phyloP scores from a whole-genome alignment of 768 basidiomycete species.

The Cystofilobasidium ferigula region DNA sequence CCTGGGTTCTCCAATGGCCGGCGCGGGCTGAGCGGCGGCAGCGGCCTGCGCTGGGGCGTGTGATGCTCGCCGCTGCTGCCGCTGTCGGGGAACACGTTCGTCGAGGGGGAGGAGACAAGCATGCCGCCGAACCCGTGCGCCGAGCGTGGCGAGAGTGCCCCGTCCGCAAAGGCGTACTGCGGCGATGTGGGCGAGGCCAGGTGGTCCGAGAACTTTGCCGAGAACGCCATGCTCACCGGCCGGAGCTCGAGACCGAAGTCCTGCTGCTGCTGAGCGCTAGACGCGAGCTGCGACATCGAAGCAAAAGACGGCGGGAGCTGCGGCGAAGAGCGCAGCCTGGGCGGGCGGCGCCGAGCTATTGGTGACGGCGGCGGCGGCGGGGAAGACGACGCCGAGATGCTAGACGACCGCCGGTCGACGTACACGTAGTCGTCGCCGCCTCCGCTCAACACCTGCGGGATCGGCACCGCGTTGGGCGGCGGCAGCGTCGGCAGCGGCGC shows the following conservation, averaged over 20 bases:
- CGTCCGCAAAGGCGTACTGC: background rate
- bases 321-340: background rate
- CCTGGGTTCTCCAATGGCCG: background rate
- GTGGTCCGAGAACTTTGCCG: conserved; percentile 6
- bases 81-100: too few species aligned
- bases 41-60: too few species aligned
- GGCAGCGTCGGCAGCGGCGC: background rate
- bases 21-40: background rate
- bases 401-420: background rate
- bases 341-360: background rate
- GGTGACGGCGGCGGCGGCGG: background rate
- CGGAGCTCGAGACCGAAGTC: background rate
- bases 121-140: background rate
- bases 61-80: too few species aligned
- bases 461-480: background rate
- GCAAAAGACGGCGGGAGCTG: too few species aligned
- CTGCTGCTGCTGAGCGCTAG: background rate
- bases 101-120: background rate
- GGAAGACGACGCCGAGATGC: background rate
- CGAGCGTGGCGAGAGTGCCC: background rate
- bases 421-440: background rate
- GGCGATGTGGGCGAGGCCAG: background rate
- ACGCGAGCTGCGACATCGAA: too few species aligned
- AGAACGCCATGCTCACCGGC: background rate
- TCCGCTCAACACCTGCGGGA: background rate